A percentile compares a stretch with the other conserved stretches of the same genome.
These are phyloP conservation scores for Xerocomellus chrysenteron DNA, from an alignment of 768 basidiomycete species.

Conservation along the genomic window DNA sequence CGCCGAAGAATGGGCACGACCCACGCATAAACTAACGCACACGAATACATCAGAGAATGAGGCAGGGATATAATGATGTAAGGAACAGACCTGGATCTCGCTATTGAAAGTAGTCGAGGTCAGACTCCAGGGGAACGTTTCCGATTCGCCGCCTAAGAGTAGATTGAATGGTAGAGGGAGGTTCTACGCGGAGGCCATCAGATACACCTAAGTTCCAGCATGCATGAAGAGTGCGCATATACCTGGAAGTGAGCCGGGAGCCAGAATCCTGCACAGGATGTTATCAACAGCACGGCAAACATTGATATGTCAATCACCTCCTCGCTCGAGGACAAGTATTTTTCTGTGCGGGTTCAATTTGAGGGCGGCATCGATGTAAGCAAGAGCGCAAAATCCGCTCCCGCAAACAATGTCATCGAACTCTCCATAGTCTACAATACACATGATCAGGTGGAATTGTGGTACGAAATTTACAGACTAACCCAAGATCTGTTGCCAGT, in stretches of 20 bases:
- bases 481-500: conserved; percentile 6
- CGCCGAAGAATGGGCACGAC: conserved; percentile 18
- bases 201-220: no score
- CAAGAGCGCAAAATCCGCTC: conserved; percentile 16
- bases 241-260: conserved; percentile 14
- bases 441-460: background rate
- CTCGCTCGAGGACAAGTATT: conserved; percentile 19
- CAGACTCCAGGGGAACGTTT: conserved; percentile 8
- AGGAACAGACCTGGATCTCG: conserved; percentile 2
- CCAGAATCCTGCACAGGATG: background rate
- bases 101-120: background rate
- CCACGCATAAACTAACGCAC: conserved; percentile 10
- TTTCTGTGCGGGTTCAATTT: conserved; percentile 9
- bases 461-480: background rate
- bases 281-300: background rate
- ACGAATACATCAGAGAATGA: background rate
- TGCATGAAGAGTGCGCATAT: background rate
- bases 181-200: background rate
- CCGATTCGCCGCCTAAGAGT: background rate
- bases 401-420: conserved; percentile 13
- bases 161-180: conserved; percentile 7
- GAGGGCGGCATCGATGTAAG: conserved; percentile 18
- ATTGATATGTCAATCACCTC: background rate
- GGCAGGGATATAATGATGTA: no score
- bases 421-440: background rate